phyloP scores from a whole-genome alignment of 164 flowering plant genomes.

The Berberis vulgaris region DNA sequence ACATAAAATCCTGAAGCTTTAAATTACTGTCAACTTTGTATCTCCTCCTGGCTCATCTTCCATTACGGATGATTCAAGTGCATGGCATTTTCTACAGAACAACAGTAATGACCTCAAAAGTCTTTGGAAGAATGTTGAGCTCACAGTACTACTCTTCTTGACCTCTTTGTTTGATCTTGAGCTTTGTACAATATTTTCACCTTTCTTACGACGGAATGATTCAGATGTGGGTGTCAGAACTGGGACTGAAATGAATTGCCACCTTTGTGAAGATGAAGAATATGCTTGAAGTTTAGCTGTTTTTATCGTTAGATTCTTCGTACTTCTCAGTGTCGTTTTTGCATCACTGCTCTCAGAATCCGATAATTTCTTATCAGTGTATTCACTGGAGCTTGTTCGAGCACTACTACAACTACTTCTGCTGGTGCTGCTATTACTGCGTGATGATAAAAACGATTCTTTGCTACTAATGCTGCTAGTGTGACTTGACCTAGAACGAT shows the following conservation, averaged over 20 bases:
- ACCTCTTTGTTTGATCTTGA: conserved; percentile 8
- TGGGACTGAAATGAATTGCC: conserved; percentile 54
- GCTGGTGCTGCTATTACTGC: conserved; percentile 60
- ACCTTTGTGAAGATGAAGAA: conserved; percentile 27
- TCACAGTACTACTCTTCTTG: neutral
- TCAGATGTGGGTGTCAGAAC: conserved; percentile 20
- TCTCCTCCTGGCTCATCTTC: conserved; percentile 2
- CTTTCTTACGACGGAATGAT: conserved; percentile 10
- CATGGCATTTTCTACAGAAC: conserved; percentile 59
- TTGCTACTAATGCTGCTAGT: conserved; percentile 45
- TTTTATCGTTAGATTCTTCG: conserved; percentile 3
- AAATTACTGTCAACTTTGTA: neutral
- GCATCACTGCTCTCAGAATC: conserved; percentile 4
- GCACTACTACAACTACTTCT: conserved; percentile 51
- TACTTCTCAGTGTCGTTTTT: conserved; percentile 7
- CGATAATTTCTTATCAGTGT: conserved; percentile 21
- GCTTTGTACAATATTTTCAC: conserved; percentile 5
- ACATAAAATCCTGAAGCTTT: no score
- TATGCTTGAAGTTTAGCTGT: conserved; percentile 18
- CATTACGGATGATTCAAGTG: conserved; percentile 40
- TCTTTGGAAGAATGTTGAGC: conserved; percentile 26
- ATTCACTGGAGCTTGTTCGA: conserved; percentile 39
- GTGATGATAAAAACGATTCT: conserved; percentile 44
- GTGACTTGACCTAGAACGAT: conserved; percentile 19
- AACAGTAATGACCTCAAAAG: conserved; percentile 35